A percentile compares a stretch with the other conserved stretches of the same genome.
phyloP scores from a whole-genome alignment of 73 alveolate species.

The Urostyla sp. region DNA sequence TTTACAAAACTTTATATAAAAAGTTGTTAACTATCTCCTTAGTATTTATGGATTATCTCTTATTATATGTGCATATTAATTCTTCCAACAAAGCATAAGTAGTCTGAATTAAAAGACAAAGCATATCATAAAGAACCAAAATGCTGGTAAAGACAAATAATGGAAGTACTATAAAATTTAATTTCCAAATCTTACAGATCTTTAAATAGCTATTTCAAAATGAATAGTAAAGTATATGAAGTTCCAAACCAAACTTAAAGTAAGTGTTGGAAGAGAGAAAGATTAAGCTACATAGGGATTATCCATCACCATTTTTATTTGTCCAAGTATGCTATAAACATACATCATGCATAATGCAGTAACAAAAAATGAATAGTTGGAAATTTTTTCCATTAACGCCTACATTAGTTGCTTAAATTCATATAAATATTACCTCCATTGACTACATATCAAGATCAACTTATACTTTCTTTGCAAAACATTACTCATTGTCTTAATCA shows the following conservation, averaged over 20 bases:
- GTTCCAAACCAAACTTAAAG: no score
- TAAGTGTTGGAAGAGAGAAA: no score
- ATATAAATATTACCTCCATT: conserved; percentile 3
- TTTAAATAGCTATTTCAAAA: conserved; percentile 39
- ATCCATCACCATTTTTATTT: conserved; percentile 23
- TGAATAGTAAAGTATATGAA: conserved; percentile 27
- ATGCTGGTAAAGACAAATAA: conserved; percentile 39
- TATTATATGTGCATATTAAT: no score
- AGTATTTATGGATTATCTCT: background rate
- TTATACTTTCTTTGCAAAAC: conserved; percentile 5
- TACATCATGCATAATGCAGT: conserved; percentile 47
- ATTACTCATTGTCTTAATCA: background rate
- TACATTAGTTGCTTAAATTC: background rate
- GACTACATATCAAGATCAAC: background rate
- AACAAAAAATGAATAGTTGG: conserved; percentile 28
- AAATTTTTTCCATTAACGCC: conserved; percentile 41
- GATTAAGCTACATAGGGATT: no score
- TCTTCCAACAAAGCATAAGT: conserved; percentile 29
- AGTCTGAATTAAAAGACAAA: conserved; percentile 39
- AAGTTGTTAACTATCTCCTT: conserved; percentile 14
- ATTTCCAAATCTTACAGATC: background rate
- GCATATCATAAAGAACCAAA: conserved; percentile 49
- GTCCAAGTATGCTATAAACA: conserved; percentile 33
- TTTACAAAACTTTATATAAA: conserved; percentile 34
- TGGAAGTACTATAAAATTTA: conserved; percentile 15